Evolutionary conservation across 1,139 yeast genomes (phyloP).

Genomic region (Scheffersomyces parashehatae): DNA sequence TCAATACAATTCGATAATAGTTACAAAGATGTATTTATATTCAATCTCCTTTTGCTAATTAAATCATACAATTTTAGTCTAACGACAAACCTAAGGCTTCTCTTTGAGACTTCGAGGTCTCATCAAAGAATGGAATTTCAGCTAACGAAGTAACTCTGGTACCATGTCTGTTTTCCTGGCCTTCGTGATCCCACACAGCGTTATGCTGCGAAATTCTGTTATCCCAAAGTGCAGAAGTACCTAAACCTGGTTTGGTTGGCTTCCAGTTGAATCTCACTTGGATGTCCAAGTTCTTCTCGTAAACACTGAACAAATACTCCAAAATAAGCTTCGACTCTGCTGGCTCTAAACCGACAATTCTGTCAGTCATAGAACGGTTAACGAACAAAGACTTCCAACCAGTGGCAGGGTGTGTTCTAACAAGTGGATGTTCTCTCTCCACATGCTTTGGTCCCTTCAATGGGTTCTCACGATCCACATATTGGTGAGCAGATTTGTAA

Average conservation of each 20-base stretch:
- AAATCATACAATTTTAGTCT: constrained; percentile 4
- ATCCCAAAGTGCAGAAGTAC: constrained; percentile 61
- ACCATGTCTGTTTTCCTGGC: constrained; percentile 53
- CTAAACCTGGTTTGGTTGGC: constrained; percentile 46
- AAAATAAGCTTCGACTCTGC: constrained; percentile 39
- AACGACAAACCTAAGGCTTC: constrained; percentile 49
- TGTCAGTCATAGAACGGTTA: constrained; percentile 41
- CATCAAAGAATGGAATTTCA: constrained; percentile 54
- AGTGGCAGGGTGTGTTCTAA: constrained; percentile 56
- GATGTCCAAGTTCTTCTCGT: constrained; percentile 47
- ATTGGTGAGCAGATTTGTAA: constrained; percentile 43
- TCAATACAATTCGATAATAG: no score
- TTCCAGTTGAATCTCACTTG: constrained; percentile 54
- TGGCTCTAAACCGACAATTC: constrained; percentile 47
- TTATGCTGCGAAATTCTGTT: constrained; percentile 54
- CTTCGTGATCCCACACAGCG: constrained; percentile 56
- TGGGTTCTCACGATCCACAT: constrained; percentile 43
- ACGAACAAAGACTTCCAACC: constrained; percentile 53
- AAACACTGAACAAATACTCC: constrained; percentile 39
- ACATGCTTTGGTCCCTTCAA: constrained; percentile 40
- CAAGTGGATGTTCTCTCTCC: constrained; percentile 47
- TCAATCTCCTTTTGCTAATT: no score
- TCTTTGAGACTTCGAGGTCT: constrained; percentile 53
- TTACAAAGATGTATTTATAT: no score
- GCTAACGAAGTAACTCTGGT: constrained; percentile 61